Conservation (phyloP, 2,329 filamentous ascomycete species). For the Fusarium cyanostomum region DNA sequence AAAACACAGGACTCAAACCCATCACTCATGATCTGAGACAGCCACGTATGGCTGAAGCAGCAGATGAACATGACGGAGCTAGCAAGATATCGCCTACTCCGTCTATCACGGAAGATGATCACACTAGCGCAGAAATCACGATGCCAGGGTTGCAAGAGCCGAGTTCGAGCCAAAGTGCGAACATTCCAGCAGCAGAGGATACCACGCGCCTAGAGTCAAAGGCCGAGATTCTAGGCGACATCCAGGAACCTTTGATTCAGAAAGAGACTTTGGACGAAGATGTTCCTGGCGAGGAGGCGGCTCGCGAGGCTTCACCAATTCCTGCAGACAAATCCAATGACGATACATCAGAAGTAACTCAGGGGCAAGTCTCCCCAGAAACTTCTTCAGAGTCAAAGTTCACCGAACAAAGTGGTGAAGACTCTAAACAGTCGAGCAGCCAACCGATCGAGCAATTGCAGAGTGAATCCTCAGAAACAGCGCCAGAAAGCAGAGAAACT, state of each 20-base stretch:
- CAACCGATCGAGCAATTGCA: neutral
- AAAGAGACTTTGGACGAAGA: neutral
- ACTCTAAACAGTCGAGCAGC: neutral
- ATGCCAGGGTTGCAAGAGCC: slow-evolving; percentile 32
- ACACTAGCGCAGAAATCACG: slow-evolving; percentile 34
- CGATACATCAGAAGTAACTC: neutral
- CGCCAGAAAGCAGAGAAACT: neutral
- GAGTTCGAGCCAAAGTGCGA: slow-evolving; percentile 15
- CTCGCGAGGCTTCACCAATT: neutral
- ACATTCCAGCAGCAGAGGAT: slow-evolving; percentile 13
- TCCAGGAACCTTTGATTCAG: slow-evolving; percentile 3
- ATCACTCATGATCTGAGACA: slow-evolving; percentile 21
- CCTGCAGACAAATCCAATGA: neutral
- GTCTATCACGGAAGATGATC: slow-evolving; percentile 12
- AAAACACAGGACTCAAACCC: slow-evolving; percentile 38
- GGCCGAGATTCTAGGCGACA: slow-evolving; percentile 16
- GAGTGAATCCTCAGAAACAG: neutral
- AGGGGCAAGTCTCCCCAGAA: neutral
- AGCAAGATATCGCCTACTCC: neutral
- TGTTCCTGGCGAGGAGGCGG: neutral
- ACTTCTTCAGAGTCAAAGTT: neutral
- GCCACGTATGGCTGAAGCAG: slow-evolving; percentile 17
- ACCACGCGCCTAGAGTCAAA: slow-evolving; percentile 14
- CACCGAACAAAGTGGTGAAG: neutral
- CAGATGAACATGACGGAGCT: slow-evolving; percentile 8